These are phyloP conservation scores for Asclepias syriaca DNA, from an alignment of 257 asterid genomes.

Conservation along the genomic window DNA sequence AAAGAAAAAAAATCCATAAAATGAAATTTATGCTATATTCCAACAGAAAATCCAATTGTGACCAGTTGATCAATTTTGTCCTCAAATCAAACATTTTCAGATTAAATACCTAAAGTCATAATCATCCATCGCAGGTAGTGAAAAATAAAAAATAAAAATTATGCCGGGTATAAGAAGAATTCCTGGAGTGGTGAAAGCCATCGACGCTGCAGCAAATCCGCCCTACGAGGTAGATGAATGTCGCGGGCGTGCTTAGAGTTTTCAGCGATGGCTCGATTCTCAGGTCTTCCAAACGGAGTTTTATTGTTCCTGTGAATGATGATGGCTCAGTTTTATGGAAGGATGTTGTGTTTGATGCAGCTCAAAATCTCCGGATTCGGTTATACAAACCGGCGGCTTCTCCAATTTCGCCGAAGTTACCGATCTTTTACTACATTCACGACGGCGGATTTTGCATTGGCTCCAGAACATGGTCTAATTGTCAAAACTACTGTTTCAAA, in stretches of 20 bases:
- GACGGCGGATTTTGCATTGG: constrained; percentile 82
- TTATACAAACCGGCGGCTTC: constrained; percentile 64
- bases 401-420: constrained; percentile 37
- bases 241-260: constrained; percentile 60
- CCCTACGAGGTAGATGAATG: constrained; percentile 66
- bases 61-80: constrained; percentile 5
- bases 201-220: constrained; percentile 5
- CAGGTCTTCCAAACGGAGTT: constrained; percentile 53
- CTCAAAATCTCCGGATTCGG: constrained; percentile 52
- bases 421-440: constrained; percentile 62
- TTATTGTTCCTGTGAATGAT: constrained; percentile 36
- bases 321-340: constrained; percentile 68
- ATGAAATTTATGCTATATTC: background rate
- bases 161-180: background rate
- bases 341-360: constrained; percentile 42
- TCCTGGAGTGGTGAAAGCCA: background rate
- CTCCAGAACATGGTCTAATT: constrained; percentile 66
- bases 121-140: background rate
- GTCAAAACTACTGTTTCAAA: constrained; percentile 71
- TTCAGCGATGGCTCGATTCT: constrained; percentile 67
- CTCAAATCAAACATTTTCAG: background rate
- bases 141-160: background rate
- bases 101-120: background rate
- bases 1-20: background rate
- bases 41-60: constrained; percentile 15